Evolutionary conservation across 2,329 filamentous ascomycete genomes (phyloP), one percentile per base, ranked within the genome.

Genomic region (Venturia nashicola): DNA sequence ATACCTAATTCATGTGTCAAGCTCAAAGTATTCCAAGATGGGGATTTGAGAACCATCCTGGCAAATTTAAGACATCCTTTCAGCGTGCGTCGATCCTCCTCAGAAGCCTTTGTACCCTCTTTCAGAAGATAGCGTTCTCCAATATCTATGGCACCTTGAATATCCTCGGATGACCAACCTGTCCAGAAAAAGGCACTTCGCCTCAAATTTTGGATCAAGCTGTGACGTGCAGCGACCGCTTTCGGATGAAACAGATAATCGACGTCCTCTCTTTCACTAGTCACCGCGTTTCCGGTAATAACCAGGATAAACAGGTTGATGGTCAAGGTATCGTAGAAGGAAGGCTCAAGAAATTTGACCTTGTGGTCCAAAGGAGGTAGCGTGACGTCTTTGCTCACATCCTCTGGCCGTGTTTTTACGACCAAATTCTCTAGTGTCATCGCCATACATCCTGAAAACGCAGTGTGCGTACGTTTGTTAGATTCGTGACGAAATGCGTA

Each of bases 161-260:
- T 82, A 64, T 91, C 85, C 0, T 79, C 76, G 0, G 77, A 74
- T 0, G 84, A 83, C 69, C 88, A 91, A 59, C 91, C 92, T 0
- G 87, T 87, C 75, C 90, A 92, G 73, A 93, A 95, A 71, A 96
- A 96, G 60, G 89, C 90, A 7, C 90, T 87, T 70, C 94, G 88
- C 20, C 90, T 84, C 55, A 96, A 74, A 70, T 97, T 96, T 64
- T 81, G 82, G 5, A 96, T 87, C 2, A 96, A 77, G 62, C 84
- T 79, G 34, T 86, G 76, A 14, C 96, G 77, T 46, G 82, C 80
- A 66, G 85, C 87, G 39, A 83, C 78, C 69, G 92, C 92, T 14
- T 82, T 85, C 0, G 84, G 82, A 69, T 96, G 89, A 69, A 97
- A 97, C 67, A 97, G 87, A 71, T 96, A 97, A 72, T 97, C 92